Conservation (phyloP, 2,329 filamentous ascomycete species). For the Metarhizium anisopliae region DNA sequence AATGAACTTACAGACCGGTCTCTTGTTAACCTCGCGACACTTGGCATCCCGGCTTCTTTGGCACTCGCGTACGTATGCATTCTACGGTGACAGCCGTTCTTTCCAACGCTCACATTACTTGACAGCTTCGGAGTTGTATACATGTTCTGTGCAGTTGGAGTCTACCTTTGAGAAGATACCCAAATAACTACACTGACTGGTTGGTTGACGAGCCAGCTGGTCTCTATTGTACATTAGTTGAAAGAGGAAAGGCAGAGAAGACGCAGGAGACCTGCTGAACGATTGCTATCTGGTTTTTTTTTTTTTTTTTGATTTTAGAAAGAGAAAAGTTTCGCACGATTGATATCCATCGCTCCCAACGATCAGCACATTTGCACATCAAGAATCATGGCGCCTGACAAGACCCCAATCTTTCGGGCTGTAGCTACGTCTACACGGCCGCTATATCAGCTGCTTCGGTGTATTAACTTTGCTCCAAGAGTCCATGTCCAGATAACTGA, state of each 20-base stretch:
- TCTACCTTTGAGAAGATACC: conserved; percentile 79
- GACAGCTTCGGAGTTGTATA: conserved; percentile 84
- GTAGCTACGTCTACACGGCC: conserved; percentile 71
- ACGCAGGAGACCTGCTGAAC: conserved; percentile 20
- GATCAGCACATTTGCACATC: background rate
- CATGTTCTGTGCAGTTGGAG: conserved; percentile 97
- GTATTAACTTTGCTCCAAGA: conserved; percentile 50
- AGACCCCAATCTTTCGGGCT: conserved; percentile 57
- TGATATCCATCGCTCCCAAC: conserved; percentile 1
- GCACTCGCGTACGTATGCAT: conserved; percentile 68
- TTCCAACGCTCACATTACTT: background rate
- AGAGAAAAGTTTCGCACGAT: background rate
- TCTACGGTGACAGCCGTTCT: background rate
- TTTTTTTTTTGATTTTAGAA: conserved; percentile 9
- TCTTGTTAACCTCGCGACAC: conserved; percentile 61
- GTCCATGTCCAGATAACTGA: conserved; percentile 65
- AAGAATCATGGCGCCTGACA: conserved; percentile 21
- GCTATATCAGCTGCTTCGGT: conserved; percentile 54
- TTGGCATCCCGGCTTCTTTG: conserved; percentile 80
- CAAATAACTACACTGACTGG: conserved; percentile 10
- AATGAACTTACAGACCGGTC: conserved; percentile 60
- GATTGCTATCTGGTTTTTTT: conserved; percentile 14
- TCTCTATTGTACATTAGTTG: conserved; percentile 28
- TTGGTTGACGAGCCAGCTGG: conserved; percentile 11
- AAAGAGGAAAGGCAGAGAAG: conserved; percentile 14